Conservation (phyloP, 257 asterid species). For the Rauvolfia tetraphylla region DNA sequence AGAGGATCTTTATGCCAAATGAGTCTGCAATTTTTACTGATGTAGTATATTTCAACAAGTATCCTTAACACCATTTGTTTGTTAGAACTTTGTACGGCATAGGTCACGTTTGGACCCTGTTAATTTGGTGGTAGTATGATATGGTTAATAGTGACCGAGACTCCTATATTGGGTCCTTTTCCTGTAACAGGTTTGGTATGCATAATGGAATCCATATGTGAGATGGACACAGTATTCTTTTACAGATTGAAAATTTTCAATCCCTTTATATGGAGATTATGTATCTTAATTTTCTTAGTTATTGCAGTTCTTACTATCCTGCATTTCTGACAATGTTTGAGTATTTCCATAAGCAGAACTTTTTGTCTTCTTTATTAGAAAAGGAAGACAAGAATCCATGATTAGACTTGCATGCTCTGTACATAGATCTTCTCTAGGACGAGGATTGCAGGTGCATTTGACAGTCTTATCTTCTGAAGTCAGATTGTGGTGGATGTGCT, state of each 20-base stretch:
- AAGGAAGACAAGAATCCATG: neutral
- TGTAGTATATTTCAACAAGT: neutral
- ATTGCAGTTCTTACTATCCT: neutral
- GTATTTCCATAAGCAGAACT: neutral
- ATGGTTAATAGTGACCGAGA: neutral
- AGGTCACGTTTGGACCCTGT: neutral
- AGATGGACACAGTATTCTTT: neutral
- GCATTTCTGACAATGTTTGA: neutral
- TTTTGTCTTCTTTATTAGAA: neutral
- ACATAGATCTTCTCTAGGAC: neutral
- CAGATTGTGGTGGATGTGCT: neutral
- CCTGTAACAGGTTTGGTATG: no score
- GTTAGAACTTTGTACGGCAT: neutral
- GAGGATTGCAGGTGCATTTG: neutral
- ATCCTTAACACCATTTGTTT: constrained; percentile 2
- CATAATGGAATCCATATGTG: neutral
- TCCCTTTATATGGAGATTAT: neutral
- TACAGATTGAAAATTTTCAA: neutral
- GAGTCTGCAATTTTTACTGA: neutral
- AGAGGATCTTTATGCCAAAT: neutral
- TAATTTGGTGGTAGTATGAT: neutral
- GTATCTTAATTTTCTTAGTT: neutral
- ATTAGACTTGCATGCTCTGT: neutral
- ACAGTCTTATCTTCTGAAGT: neutral
- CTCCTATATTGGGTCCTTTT: neutral